These are phyloP conservation scores for Cyberlindnera xylosilytica DNA, from an alignment of 805 yeast genomes.

Conservation along the genomic window DNA sequence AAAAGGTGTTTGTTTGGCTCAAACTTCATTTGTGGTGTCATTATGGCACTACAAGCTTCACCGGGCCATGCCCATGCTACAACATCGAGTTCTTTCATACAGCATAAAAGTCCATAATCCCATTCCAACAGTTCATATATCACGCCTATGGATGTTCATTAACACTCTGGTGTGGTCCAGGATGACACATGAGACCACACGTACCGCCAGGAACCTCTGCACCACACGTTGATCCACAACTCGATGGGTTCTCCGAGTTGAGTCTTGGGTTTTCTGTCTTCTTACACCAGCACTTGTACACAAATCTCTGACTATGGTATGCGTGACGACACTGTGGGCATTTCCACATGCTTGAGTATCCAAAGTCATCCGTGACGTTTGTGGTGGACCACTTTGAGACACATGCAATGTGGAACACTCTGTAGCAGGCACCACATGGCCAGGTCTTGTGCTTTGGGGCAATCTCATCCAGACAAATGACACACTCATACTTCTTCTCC, in stretches of 20 bases:
- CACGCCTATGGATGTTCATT: no score
- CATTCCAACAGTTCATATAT: no score
- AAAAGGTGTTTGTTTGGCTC: no score
- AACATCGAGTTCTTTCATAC: no score
- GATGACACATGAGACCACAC: background rate
- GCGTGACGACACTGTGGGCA: background rate
- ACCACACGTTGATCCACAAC: background rate
- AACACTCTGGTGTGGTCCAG: background rate
- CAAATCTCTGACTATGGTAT: background rate
- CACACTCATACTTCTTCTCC: background rate
- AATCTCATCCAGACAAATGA: background rate
- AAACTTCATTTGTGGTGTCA: no score
- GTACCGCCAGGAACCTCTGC: background rate
- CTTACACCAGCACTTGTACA: background rate
- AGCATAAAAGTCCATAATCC: no score
- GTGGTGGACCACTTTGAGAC: background rate
- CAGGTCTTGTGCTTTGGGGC: background rate
- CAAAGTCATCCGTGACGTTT: background rate
- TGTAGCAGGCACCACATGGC: background rate
- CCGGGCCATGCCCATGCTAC: no score
- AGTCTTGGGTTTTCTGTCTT: background rate
- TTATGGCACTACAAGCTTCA: no score
- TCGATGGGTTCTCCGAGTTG: background rate
- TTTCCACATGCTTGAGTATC: background rate
- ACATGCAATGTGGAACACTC: background rate